Conservation (phyloP, 2,329 filamentous ascomycete species). For the Pseudocercospora musae region DNA sequence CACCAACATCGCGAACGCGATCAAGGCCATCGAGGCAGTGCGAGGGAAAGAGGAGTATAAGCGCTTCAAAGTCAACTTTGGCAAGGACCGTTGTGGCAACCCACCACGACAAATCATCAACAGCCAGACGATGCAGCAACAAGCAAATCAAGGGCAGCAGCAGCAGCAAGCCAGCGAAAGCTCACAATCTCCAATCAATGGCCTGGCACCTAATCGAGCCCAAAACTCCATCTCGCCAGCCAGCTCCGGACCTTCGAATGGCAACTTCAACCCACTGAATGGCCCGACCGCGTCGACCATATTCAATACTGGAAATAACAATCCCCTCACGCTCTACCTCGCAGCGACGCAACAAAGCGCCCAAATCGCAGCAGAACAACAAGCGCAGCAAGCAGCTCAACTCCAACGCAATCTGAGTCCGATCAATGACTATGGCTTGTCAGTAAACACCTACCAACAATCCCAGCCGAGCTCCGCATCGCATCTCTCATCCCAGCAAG, state of each 20-base stretch:
- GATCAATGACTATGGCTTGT: neutral
- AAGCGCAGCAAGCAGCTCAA: slow-evolving; percentile 57
- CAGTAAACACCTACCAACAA: slow-evolving; percentile 34
- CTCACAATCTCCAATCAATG: slow-evolving; percentile 57
- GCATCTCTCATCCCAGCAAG: slow-evolving; percentile 65
- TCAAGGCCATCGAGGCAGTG: slow-evolving; percentile 97
- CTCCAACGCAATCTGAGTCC: slow-evolving; percentile 31
- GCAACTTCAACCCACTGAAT: slow-evolving; percentile 58
- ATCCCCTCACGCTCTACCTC: slow-evolving; percentile 92
- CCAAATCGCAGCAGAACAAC: slow-evolving; percentile 40
- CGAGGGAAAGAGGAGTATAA: slow-evolving; percentile 94
- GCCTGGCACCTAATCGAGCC: slow-evolving; percentile 53
- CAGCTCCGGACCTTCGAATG: slow-evolving; percentile 56
- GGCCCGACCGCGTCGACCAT: slow-evolving; percentile 67
- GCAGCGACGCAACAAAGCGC: slow-evolving; percentile 61
- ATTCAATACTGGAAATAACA: slow-evolving; percentile 75
- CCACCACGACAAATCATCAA: slow-evolving; percentile 79
- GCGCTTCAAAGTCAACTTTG: slow-evolving; percentile 99
- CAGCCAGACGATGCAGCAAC: slow-evolving; percentile 54
- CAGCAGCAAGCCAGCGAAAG: slow-evolving; percentile 55
- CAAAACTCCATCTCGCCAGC: slow-evolving; percentile 61
- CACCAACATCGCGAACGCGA: slow-evolving; percentile 98
- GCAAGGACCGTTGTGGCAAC: slow-evolving; percentile 97
- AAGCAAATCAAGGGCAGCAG: slow-evolving; percentile 64
- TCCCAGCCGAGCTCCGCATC: slow-evolving; percentile 45